A percentile compares a stretch with the other conserved stretches of the same genome.
Evolutionary conservation across 805 yeast species (phyloP).

Genomic region (Kluyveromyces siamensis): DNA sequence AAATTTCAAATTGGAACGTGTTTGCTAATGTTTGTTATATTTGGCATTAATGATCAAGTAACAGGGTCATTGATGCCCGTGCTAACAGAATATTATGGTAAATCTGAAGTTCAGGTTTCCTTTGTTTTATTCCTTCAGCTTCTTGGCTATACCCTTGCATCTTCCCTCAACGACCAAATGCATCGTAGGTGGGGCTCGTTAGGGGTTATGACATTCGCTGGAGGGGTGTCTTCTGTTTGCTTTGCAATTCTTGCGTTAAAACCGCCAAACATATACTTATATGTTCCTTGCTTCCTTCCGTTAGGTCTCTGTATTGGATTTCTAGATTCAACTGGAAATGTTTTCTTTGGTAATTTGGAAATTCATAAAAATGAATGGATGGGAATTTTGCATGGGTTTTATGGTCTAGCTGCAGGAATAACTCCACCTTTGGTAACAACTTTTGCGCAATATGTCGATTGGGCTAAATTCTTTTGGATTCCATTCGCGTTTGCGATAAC

Average conservation of each 20-base stretch:
- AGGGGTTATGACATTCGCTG: constrained; percentile 22
- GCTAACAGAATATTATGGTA: constrained; percentile 18
- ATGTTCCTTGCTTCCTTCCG: constrained; percentile 21
- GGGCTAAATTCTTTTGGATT: constrained; percentile 21
- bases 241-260: constrained; percentile 14
- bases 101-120: constrained; percentile 20
- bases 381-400: constrained; percentile 58
- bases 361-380: constrained; percentile 47
- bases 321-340: constrained; percentile 27
- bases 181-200: constrained; percentile 20
- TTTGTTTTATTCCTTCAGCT: constrained; percentile 25
- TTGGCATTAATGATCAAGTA: constrained; percentile 28
- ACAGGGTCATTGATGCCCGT: constrained; percentile 29
- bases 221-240: constrained; percentile 12
- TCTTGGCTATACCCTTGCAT: constrained; percentile 24
- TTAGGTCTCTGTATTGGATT: constrained; percentile 29
- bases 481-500: constrained; percentile 33
- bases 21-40: constrained; percentile 21
- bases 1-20: constrained; percentile 23
- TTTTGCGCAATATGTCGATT: constrained; percentile 24
- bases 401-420: constrained; percentile 65
- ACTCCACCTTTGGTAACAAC: constrained; percentile 57
- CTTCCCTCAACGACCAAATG: constrained; percentile 21
- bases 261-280: constrained; percentile 18
- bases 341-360: constrained; percentile 22